These are phyloP conservation scores for Calamus simplicifolius DNA, from an alignment of 176 grass and related monocot species.

Conservation along the genomic window DNA sequence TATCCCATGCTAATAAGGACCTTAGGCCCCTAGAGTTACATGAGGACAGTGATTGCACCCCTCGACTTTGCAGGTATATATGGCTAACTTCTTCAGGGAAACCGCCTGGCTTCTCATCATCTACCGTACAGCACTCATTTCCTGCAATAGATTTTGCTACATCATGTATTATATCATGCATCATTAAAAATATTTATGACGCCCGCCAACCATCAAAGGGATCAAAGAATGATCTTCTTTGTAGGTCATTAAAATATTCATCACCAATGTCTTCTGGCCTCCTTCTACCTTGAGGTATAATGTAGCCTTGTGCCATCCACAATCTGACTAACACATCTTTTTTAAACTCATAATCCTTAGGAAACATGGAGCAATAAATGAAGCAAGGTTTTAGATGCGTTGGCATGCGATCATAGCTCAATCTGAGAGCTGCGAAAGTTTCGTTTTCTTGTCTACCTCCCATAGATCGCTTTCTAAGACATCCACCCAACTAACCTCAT, in stretches of 20 bases:
- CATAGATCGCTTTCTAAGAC: too few species aligned
- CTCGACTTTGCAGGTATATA: not conserved
- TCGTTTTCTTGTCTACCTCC: too few species aligned
- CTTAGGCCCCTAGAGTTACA: not conserved
- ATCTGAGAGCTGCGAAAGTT: constrained; percentile 4
- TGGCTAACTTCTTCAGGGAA: not conserved
- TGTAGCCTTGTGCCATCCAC: constrained; percentile 46
- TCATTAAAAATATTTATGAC: too few species aligned
- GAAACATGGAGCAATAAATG: constrained; percentile 27
- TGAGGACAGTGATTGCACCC: not conserved
- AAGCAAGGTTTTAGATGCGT: constrained; percentile 32
- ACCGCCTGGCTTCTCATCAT: not conserved
- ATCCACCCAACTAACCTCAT: too few species aligned
- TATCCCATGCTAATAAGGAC: not conserved
- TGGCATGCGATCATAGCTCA: constrained; percentile 33
- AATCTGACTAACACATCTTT: constrained; percentile 27
- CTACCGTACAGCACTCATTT: not conserved
- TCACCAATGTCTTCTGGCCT: constrained; percentile 15
- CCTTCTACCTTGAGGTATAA: not conserved
- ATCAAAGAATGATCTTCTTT: constrained; percentile 27
- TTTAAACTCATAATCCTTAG: constrained; percentile 20
- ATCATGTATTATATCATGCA: constrained; percentile 47
- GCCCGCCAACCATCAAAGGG: too few species aligned
- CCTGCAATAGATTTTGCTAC: constrained; percentile 25
- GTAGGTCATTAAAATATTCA: constrained; percentile 27